Percentiles rank a stretch among this genome's conserved stretches.
Conservation (phyloP, 1,139 yeast genomes). For the Magnusiomyces paraingens region DNA sequence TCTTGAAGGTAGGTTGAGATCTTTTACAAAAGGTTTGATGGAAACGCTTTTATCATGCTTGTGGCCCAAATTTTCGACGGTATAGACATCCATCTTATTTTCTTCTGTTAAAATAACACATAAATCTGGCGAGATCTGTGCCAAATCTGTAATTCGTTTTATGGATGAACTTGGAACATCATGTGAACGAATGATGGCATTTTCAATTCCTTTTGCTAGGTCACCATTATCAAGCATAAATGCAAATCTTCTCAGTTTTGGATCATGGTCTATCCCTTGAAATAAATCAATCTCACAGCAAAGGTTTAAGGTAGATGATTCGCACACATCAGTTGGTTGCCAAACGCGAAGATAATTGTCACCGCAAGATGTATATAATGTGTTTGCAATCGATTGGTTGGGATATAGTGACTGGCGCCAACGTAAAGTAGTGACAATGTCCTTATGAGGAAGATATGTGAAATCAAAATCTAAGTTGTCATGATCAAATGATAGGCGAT, state of each 20-base stretch:
- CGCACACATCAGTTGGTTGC: slow-evolving; percentile 53
- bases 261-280: slow-evolving; percentile 17
- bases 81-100: slow-evolving; percentile 44
- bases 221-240: slow-evolving; percentile 54
- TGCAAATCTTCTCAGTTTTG: slow-evolving; percentile 35
- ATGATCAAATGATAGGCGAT: slow-evolving; percentile 61
- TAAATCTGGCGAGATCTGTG: slow-evolving; percentile 41
- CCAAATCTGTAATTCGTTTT: slow-evolving; percentile 23
- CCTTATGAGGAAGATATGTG: slow-evolving; percentile 58
- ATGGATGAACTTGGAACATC: slow-evolving; percentile 1
- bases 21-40: slow-evolving; percentile 39
- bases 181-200: slow-evolving; percentile 22
- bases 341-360: slow-evolving; percentile 59
- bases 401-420: slow-evolving; percentile 27
- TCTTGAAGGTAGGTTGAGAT: slow-evolving; percentile 10
- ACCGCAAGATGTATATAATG: slow-evolving; percentile 54
- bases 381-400: slow-evolving; percentile 31
- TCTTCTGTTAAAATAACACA: slow-evolving; percentile 44
- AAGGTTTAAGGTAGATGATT: slow-evolving; percentile 41
- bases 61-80: slow-evolving; percentile 47
- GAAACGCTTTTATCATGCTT: slow-evolving; percentile 19
- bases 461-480: slow-evolving; percentile 66
- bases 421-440: slow-evolving; percentile 43
- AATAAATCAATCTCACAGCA: slow-evolving; percentile 52
- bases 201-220: slow-evolving; percentile 38